Conservation (phyloP, 139 green algal species). For the Dunaliella primolecta region DNA sequence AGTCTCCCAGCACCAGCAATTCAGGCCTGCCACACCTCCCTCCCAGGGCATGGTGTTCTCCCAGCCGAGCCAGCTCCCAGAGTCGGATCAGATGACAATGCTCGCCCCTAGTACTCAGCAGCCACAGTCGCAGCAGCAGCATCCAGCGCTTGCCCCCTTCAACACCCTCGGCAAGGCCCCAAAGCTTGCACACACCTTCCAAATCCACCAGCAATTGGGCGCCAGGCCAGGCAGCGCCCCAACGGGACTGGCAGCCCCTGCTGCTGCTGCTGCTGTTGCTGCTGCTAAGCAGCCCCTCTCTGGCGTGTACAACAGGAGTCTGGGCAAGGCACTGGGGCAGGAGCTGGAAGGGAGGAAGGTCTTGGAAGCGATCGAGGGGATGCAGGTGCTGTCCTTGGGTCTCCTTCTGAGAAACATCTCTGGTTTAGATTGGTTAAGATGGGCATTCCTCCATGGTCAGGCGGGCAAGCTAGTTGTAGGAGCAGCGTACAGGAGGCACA, state of each 20-base stretch:
- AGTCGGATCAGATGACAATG: background rate
- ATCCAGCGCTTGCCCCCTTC: no score
- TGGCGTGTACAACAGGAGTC: background rate
- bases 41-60: background rate
- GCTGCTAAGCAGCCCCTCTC: background rate
- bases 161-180: no score
- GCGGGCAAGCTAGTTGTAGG: no score
- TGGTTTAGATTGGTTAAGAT: no score
- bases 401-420: no score
- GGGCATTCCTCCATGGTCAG: no score
- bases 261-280: no score
- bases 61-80: background rate
- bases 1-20: background rate
- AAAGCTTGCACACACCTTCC: background rate
- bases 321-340: background rate
- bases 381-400: background rate
- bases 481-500: no score
- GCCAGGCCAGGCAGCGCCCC: background rate
- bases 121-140: background rate
- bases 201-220: no score
- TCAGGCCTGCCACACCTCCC: background rate
- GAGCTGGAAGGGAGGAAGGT: background rate
- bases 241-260: background rate
- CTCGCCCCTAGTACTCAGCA: background rate
- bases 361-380: background rate